Conservation (phyloP, 2,329 filamentous ascomycete genomes). For the Nothopassalora personata region DNA sequence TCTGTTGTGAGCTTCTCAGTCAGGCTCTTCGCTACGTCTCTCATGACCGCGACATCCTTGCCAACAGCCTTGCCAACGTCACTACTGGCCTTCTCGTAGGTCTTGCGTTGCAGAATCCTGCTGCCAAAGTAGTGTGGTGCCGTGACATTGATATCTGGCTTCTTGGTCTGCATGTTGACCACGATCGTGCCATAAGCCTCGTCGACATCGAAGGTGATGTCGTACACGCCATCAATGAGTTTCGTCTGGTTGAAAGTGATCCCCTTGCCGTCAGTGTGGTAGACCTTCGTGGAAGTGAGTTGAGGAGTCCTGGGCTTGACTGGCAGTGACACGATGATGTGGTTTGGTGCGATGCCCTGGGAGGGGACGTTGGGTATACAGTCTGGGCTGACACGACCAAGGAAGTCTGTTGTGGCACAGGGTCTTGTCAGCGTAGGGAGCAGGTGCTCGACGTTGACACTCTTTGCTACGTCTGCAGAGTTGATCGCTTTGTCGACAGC, state of each 20-base stretch:
- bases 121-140: slow-evolving; percentile 26
- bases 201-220: slow-evolving; percentile 20
- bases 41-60: slow-evolving; percentile 26
- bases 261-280: slow-evolving; percentile 5
- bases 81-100: slow-evolving; percentile 24
- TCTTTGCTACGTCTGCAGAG: slow-evolving; percentile 14
- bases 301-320: slow-evolving; percentile 2
- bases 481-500: slow-evolving; percentile 17
- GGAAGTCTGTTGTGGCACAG: neutral
- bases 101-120: slow-evolving; percentile 21
- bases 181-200: slow-evolving; percentile 26
- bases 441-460: slow-evolving; percentile 25
- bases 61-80: slow-evolving; percentile 25
- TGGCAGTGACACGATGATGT: slow-evolving; percentile 27
- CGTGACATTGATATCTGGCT: slow-evolving; percentile 19
- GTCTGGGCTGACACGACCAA: slow-evolving; percentile 9
- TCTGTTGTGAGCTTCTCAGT: slow-evolving; percentile 19
- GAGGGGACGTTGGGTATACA: slow-evolving; percentile 1
- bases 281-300: slow-evolving; percentile 2
- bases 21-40: slow-evolving; percentile 19
- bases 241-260: slow-evolving; percentile 21
- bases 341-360: slow-evolving; percentile 20
- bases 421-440: slow-evolving; percentile 15
- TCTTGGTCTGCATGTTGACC: slow-evolving; percentile 20
- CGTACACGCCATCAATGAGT: slow-evolving; percentile 28